Conservation (phyloP, 1,284 basidiomycete genomes). For the Hemileccinum hortonii region DNA sequence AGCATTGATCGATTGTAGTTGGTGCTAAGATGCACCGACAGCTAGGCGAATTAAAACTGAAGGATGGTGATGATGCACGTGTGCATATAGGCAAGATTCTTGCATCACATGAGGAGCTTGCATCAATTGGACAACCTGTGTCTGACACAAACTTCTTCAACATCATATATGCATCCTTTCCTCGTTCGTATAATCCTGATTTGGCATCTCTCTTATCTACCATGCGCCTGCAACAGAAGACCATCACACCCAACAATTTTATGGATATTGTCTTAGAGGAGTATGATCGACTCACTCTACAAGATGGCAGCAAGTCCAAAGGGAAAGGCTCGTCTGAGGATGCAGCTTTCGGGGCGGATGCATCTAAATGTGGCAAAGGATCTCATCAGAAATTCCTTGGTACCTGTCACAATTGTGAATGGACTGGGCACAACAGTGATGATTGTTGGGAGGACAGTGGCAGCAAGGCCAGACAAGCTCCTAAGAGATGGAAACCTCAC, state of each 20-base stretch:
- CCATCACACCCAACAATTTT: too few species aligned
- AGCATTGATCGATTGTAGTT: background rate
- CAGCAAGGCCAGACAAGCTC: too few species aligned
- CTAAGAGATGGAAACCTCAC: too few species aligned
- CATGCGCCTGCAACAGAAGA: too few species aligned
- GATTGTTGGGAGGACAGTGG: too few species aligned
- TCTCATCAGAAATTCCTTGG: too few species aligned
- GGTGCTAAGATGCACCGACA: background rate
- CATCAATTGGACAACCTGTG: constrained; percentile 32
- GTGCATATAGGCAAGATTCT: constrained; percentile 1
- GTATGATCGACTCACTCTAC: constrained; percentile 23
- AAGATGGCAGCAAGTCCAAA: constrained; percentile 2
- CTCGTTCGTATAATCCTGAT: constrained; percentile 28
- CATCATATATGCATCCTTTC: constrained; percentile 35
- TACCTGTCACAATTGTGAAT: too few species aligned
- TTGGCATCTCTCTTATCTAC: constrained; percentile 15
- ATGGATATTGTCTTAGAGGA: constrained; percentile 29
- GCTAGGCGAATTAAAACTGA: background rate
- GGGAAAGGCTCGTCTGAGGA: constrained; percentile 16
- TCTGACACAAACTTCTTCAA: constrained; percentile 32
- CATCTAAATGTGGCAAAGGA: background rate
- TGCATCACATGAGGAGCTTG: constrained; percentile 23
- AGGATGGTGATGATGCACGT: background rate
- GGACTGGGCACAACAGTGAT: too few species aligned
- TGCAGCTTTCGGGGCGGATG: constrained; percentile 20